Conservation (phyloP, 495 filamentous ascomycete genomes). For the Annulohypoxylon moriforme region DNA sequence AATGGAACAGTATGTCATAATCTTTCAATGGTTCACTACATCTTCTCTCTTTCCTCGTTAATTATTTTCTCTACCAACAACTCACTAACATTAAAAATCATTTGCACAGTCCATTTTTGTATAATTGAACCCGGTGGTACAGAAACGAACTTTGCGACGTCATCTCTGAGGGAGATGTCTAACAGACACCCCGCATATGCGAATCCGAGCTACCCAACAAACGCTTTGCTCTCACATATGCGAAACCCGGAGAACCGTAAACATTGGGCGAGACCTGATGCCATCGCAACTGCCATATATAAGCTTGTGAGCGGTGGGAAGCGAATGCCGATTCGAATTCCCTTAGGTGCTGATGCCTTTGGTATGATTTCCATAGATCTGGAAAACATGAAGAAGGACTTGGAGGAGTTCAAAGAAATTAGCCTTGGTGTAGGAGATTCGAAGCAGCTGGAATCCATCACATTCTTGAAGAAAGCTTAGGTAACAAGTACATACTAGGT, state of each 20-base stretch:
- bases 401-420: slow-evolving; percentile 53
- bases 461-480: slow-evolving; percentile 34
- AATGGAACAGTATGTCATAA: slow-evolving; percentile 59
- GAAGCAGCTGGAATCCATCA: slow-evolving; percentile 44
- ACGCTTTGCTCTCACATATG: slow-evolving; percentile 52
- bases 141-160: slow-evolving; percentile 57
- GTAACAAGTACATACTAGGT: too few species aligned
- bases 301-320: slow-evolving; percentile 49
- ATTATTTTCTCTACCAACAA: too few species aligned
- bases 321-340: slow-evolving; percentile 57
- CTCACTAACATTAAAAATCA: not conserved
- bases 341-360: slow-evolving; percentile 58
- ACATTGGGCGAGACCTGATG: slow-evolving; percentile 51
- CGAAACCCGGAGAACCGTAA: slow-evolving; percentile 44
- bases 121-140: slow-evolving; percentile 63
- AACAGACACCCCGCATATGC: slow-evolving; percentile 55
- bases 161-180: slow-evolving; percentile 37
- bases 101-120: slow-evolving; percentile 54
- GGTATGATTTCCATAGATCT: slow-evolving; percentile 47
- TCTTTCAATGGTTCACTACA: not conserved
- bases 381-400: slow-evolving; percentile 35
- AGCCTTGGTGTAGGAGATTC: slow-evolving; percentile 46
- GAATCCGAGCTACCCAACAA: slow-evolving; percentile 52
- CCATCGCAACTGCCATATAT: slow-evolving; percentile 53
- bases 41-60: not conserved